Percentiles rank a stretch among this genome's conserved stretches.
Evolutionary conservation across 140 eudicot species (phyloP).

Genomic region (Cichorium intybus): DNA sequence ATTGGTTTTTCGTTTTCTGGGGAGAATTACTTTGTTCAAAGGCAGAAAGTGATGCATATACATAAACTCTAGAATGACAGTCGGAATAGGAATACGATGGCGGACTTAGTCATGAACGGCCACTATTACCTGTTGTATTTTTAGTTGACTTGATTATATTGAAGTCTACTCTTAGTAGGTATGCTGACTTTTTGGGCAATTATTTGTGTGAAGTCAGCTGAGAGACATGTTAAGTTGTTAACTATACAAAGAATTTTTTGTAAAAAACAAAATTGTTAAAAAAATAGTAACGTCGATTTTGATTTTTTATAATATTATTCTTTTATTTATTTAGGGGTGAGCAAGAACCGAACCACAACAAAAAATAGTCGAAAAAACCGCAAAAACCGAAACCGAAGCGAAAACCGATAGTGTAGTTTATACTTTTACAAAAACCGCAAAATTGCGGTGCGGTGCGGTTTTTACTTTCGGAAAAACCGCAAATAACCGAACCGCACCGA

Average conservation of each 20-base stretch:
- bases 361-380: too few species aligned
- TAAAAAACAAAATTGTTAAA: neutral
- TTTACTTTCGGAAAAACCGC: too few species aligned
- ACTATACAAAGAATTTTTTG: neutral
- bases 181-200: conserved; percentile 19
- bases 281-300: too few species aligned
- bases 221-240: neutral
- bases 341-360: too few species aligned
- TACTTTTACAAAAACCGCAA: too few species aligned
- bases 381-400: too few species aligned
- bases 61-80: neutral
- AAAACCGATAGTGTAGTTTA: too few species aligned
- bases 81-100: neutral
- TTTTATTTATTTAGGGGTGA: too few species aligned
- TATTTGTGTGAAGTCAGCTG: conserved; percentile 14
- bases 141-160: conserved; percentile 19
- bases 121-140: conserved; percentile 13
- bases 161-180: conserved; percentile 12
- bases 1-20: neutral
- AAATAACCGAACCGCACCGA: too few species aligned
- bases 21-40: neutral
- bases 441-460: too few species aligned
- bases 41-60: conserved; percentile 1
- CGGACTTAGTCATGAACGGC: conserved; percentile 23
- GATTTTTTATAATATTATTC: too few species aligned